Conservation (phyloP, 1,284 basidiomycete species). For the Apiotrichum akiyoshidainum region DNA sequence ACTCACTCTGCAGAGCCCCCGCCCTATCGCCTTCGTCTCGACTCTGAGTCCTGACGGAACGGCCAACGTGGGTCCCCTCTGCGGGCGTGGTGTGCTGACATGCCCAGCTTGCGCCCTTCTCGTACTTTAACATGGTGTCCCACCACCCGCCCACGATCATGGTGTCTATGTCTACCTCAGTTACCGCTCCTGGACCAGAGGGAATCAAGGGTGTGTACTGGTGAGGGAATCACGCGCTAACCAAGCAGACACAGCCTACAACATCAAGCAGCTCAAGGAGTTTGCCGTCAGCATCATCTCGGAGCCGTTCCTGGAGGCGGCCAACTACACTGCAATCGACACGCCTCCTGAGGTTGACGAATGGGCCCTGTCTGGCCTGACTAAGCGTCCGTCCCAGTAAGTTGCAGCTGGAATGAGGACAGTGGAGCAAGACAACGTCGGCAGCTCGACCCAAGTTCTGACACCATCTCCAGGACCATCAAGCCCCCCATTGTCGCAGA, state of each 20-base stretch:
- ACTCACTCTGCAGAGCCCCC: constrained; percentile 50
- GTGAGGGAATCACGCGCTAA: not conserved
- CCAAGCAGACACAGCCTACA: constrained; percentile 61
- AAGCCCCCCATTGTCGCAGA: constrained; percentile 67
- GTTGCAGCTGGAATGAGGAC: constrained; percentile 27
- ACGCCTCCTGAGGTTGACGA: constrained; percentile 65
- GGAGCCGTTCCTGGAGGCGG: constrained; percentile 68
- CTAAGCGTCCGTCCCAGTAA: constrained; percentile 59
- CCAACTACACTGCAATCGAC: constrained; percentile 66
- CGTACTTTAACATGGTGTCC: constrained; percentile 53
- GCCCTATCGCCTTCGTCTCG: constrained; percentile 72
- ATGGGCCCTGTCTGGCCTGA: constrained; percentile 71
- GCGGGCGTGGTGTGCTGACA: not conserved
- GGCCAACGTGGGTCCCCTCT: constrained; percentile 57
- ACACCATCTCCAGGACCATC: constrained; percentile 47
- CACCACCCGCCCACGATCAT: constrained; percentile 66
- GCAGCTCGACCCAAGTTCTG: not conserved
- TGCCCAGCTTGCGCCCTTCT: constrained; percentile 42
- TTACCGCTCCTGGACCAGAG: constrained; percentile 32
- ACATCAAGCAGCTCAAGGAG: constrained; percentile 64
- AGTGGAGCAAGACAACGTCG: no score
- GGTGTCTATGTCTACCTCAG: constrained; percentile 55
- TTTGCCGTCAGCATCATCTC: constrained; percentile 75
- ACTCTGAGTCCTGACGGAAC: constrained; percentile 59
- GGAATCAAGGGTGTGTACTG: constrained; percentile 32